Percentiles rank a stretch among this genome's conserved stretches.
Evolutionary conservation across 257 asterid species (phyloP).

Genomic region (Lantana camara): DNA sequence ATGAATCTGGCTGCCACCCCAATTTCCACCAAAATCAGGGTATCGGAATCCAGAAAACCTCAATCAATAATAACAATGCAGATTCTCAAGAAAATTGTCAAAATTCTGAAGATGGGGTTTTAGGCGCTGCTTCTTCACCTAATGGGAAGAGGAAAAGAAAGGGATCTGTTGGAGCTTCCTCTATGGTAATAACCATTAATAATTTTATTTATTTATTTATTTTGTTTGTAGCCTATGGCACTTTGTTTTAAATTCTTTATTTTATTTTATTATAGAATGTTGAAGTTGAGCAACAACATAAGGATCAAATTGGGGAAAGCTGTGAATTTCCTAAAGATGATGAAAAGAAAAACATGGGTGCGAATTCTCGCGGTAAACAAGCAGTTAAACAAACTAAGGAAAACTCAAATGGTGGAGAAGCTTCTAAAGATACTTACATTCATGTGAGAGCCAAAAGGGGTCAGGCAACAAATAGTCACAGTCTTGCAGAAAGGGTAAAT

Average conservation of each 20-base stretch:
- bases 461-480: constrained; percentile 83
- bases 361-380: constrained; percentile 38
- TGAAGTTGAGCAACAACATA: constrained; percentile 47
- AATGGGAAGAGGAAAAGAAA: constrained; percentile 62
- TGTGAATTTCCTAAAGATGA: constrained; percentile 48
- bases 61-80: neutral
- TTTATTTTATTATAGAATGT: constrained; percentile 34
- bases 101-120: constrained; percentile 41
- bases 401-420: constrained; percentile 45
- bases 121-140: constrained; percentile 36
- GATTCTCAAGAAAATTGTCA: constrained; percentile 36
- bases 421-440: constrained; percentile 65
- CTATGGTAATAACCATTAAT: constrained; percentile 27
- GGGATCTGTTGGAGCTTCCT: constrained; percentile 29
- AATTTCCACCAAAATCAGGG: constrained; percentile 33
- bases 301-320: constrained; percentile 38
- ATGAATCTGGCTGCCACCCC: constrained; percentile 31
- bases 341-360: constrained; percentile 39
- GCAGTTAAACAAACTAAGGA: constrained; percentile 48
- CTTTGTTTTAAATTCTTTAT: neutral
- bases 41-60: constrained; percentile 14
- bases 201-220: neutral
- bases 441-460: constrained; percentile 85
- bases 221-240: neutral
- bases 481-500: constrained; percentile 86